phyloP scores from a whole-genome alignment of 352 stramenopile species.

The Vaucheria bursata region DNA sequence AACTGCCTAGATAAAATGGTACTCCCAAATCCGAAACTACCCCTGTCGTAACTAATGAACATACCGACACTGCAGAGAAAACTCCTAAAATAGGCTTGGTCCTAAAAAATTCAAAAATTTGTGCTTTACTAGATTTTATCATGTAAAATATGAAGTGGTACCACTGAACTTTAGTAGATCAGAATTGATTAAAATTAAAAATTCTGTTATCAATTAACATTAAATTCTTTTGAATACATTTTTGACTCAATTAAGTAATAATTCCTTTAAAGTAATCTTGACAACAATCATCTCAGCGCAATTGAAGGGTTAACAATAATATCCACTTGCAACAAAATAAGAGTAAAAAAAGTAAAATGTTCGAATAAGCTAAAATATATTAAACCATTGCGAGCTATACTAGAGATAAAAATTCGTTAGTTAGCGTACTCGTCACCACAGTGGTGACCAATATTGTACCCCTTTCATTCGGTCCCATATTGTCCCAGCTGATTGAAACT shows the following conservation, averaged over 20 bases:
- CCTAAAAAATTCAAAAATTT: slow-evolving; percentile 37
- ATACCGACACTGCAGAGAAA: slow-evolving; percentile 58
- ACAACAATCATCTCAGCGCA: background rate
- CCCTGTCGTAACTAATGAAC: slow-evolving; percentile 22
- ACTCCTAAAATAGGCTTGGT: slow-evolving; percentile 82
- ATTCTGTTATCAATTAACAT: background rate
- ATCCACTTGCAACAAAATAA: too few species aligned
- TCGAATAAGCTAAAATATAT: too few species aligned
- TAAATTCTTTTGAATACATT: background rate
- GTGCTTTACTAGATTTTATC: background rate
- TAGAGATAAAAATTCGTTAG: too few species aligned
- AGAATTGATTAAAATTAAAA: background rate
- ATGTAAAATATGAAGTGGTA: background rate
- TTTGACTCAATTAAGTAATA: background rate
- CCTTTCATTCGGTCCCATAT: too few species aligned
- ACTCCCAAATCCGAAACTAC: slow-evolving; percentile 23
- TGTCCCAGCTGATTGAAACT: too few species aligned
- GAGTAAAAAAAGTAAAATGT: too few species aligned
- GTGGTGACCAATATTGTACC: too few species aligned
- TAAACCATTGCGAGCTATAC: too few species aligned
- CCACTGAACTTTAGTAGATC: background rate
- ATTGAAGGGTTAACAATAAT: too few species aligned
- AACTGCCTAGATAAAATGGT: slow-evolving; percentile 74
- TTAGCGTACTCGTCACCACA: too few species aligned
- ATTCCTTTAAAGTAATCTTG: background rate